Percentiles rank a stretch among this genome's conserved stretches.
phyloP scores from a whole-genome alignment of 2,329 filamentous ascomycete species.

The Ophiostoma tasmaniense region DNA sequence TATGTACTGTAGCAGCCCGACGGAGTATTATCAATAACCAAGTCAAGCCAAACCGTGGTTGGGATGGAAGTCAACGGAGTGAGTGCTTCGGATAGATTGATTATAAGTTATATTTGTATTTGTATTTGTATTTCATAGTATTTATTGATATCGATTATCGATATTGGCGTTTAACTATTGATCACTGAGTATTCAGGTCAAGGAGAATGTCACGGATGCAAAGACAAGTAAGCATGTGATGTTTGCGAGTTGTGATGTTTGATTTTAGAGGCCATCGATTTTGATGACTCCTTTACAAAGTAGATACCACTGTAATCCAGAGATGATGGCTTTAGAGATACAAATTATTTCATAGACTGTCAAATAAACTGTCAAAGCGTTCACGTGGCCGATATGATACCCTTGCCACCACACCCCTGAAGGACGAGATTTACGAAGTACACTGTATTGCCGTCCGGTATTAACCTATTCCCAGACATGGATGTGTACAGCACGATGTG shows the following conservation, averaged over 20 bases:
- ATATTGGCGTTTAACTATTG: not conserved
- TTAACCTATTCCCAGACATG: not conserved
- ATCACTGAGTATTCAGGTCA: no score
- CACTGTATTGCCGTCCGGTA: not conserved
- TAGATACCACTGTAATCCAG: no score
- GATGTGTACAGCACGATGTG: no score
- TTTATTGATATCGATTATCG: not conserved
- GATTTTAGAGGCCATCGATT: no score
- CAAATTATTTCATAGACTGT: not conserved
- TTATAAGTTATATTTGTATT: not conserved
- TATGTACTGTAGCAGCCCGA: not conserved
- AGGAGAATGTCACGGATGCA: no score
- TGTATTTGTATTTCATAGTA: not conserved
- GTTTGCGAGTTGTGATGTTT: no score
- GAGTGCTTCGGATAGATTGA: not conserved
- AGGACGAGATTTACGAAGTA: constrained; percentile 1
- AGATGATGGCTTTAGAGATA: not conserved
- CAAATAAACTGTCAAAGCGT: not conserved
- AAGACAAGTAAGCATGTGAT: no score
- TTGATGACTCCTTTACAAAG: no score
- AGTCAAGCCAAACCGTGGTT: not conserved
- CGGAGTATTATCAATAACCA: not conserved
- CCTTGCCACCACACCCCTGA: not conserved
- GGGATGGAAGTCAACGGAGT: not conserved
- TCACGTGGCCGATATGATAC: not conserved